Evolutionary conservation across 2,329 filamentous ascomycete species (phyloP).

Genomic region (Orbilia quercus): DNA sequence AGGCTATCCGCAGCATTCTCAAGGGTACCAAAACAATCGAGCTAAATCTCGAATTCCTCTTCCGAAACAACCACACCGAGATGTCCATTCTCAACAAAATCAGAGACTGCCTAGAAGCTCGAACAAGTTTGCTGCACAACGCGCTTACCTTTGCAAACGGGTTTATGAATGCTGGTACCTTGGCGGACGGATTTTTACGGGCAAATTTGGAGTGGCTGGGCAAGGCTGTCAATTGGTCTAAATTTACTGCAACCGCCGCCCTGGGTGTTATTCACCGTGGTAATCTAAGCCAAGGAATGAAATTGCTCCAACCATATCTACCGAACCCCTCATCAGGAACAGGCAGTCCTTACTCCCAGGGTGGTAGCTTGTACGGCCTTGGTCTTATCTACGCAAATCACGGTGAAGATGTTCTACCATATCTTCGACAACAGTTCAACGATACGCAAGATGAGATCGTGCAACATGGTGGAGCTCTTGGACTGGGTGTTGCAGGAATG

Average conservation of each 20-base stretch:
- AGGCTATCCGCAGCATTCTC: constrained; percentile 75
- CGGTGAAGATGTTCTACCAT: constrained; percentile 86
- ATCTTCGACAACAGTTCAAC: constrained; percentile 77
- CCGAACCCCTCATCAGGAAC: constrained; percentile 79
- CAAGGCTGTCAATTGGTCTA: constrained; percentile 99
- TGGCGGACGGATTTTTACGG: constrained; percentile 97
- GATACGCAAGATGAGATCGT: constrained; percentile 82
- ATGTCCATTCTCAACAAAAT: constrained; percentile 94
- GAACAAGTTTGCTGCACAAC: constrained; percentile 98
- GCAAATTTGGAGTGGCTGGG: constrained; percentile 98
- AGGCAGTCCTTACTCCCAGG: constrained; percentile 94
- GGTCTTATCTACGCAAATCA: constrained; percentile 98
- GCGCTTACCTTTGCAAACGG: constrained; percentile 97
- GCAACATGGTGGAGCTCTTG: constrained; percentile 93
- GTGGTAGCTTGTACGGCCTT: constrained; percentile 93
- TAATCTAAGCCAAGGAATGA: constrained; percentile 91
- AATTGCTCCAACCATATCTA: constrained; percentile 92
- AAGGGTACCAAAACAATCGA: constrained; percentile 93
- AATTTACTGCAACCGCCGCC: constrained; percentile 96
- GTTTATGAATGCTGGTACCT: constrained; percentile 99
- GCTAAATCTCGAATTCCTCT: constrained; percentile 94
- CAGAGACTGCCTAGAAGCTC: constrained; percentile 90
- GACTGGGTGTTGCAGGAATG: constrained; percentile 97
- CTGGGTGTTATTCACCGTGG: constrained; percentile 96
- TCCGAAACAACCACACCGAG: constrained; percentile 93